Evolutionary conservation across 164 flowering plant species (phyloP), one percentile per base, ranked within the genome.

Genomic region (Liriodendron chinense): DNA sequence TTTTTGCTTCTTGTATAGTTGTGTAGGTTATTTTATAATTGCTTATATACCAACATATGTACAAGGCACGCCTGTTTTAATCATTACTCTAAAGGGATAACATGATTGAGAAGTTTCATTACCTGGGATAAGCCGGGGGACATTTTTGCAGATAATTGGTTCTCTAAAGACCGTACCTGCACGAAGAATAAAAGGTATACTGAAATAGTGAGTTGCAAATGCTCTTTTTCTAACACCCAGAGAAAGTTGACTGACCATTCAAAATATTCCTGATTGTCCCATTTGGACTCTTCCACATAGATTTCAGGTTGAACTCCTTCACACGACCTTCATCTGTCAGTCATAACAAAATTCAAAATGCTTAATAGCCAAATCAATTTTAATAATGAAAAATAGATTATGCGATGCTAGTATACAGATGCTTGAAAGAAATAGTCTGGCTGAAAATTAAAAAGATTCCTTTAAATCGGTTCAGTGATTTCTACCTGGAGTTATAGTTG

Each of bases 251-350:
- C 83, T 83, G 14, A 92, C 99, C 99, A 82, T 96, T 96, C 78
- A 96, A 83, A 77, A 96, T 95, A 73, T 95, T 95, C 82, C 99
- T 91, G 72, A 95, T 93, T 71, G 99, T 95, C 61, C 99, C 99
- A 85, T 95, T 95, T 71, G 99, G 99, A 82, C 99, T 95, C 86
- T 70, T 95, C 99, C 99, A 95, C 99, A 96, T 96, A 0, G 77
- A 67, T 84, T 96, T 94, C 86, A 96, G 83, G 69, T 48, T 74
- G 76, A 96, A 96, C 76, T 96, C 99, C 87, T 84, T 78, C 63
- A 96, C 69, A 77, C 98, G 96, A 63, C 79, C 92, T 86, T 96
- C 99, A 87, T 96, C 99, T 95, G 91, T 78, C 43, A 78, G 74
- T 66, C 50, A 77, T 20, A 74, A 48, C 65, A 43, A 21, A 24